Base-by-base conservation (phyloP, 208 protist species). In the Trypanosoma caninum region DNA sequence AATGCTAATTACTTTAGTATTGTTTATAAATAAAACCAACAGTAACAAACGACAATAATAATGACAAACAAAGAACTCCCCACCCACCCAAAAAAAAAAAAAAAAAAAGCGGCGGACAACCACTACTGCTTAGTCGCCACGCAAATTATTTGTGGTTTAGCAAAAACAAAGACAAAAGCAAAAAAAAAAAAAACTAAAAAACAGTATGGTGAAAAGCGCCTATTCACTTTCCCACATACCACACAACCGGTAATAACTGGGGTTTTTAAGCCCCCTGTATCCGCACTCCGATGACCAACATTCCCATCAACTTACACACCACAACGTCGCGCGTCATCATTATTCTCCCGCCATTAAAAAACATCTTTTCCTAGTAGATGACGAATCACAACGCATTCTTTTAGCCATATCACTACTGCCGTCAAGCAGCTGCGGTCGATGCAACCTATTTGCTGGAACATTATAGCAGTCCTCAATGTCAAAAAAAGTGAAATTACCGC, bases 181-280 rank as follows among this genome's bases (percentile, higher is more conserved):
- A 13, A 51, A 23, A 65, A 65, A 52, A 57, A 30, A 59, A 13
- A 52, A 59, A 63, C 16, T 34, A 59, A 59, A 59, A 59, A 25
- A 27, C 33, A 6, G 31, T 4, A 1, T 22, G 22, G 18, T 41
- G 13, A n/a, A n/a, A 44, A n/a, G 13, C 38, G 10, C n/a, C n/a
- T 18, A 11, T 11, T 22, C 38, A n/a, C 38, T 18, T n/a, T n/a
- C n/a, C n/a, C n/a, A n/a, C n/a, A n/a, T n/a, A n/a, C n/a, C n/a
- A n/a, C n/a, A n/a, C n/a, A n/a, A n/a, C n/a, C n/a, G n/a, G n/a
- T n/a, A n/a, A n/a, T n/a, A n/a, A n/a, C n/a, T n/a, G n/a, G n/a
- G n/a, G n/a, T n/a, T n/a, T n/a, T n/a, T n/a, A n/a, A n/a, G n/a
- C n/a, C n/a, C n/a, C n/a, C n/a, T n/a, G n/a, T n/a, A n/a, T n/a